Evolutionary conservation across 1,284 basidiomycete genomes (phyloP), one percentile per base, ranked within the genome.

Genomic region (Trichosporon sp.): DNA sequence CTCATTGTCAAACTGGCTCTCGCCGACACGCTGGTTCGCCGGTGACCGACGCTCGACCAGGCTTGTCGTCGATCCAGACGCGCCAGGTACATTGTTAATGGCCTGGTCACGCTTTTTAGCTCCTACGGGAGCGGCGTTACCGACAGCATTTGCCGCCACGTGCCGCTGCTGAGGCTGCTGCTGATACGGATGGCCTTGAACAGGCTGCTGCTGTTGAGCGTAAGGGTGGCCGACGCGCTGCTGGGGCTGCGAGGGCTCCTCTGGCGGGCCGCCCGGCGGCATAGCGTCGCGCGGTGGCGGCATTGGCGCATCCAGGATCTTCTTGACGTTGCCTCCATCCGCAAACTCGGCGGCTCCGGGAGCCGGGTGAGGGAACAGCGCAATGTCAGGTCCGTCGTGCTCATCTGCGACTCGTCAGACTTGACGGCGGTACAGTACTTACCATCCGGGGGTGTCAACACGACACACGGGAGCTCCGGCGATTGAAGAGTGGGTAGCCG

Each of bases 371-470:
- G 71, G 71, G 53, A 68, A 72, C 25, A 72, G 62, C n/a, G 66
- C 29, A 12, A 72, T 62, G n/a, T 60, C 56, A 3, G 68, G 62
- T 27, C 32, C 66, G 25, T 62, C 65, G 7, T 62, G 62, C 32
- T 72, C 71, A 13, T 72, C 71, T 72, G 38, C 5, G 15, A 31
- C 34, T 29, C 29, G 15, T 51, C 9, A 64, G 42, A 29, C 9
- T n/a, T n/a, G 29, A 0, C 18, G 3, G 18, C 12, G 8, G 8
- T 8, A 12, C 3, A 15, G 8, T 15, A 31, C 68, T 62, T 27
- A 72, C 71, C 71, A 42, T 65, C 66, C 13, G 70, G 70, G 6
- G 71, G 71, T 2, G 67, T 69, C 5, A 72, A 42, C 1, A 69
- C 66, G 21, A 72, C 71, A 6, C 35, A 32, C 0, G 71, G 71